These are phyloP conservation scores for Puccinia horiana DNA, from an alignment of 1,284 basidiomycete species.

Conservation along the genomic window DNA sequence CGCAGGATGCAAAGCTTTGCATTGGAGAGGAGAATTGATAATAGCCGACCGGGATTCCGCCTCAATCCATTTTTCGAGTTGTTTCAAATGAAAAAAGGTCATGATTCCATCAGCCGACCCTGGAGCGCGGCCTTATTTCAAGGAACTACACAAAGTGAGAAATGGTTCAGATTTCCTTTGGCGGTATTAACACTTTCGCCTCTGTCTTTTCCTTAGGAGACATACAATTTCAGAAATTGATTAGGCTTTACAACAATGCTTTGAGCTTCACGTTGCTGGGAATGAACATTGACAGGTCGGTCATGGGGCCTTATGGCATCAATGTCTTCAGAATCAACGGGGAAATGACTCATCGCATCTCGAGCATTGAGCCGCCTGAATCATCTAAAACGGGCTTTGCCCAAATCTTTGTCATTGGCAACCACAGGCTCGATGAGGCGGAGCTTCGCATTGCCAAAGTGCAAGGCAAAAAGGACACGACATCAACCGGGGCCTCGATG, in stretches of 20 bases:
- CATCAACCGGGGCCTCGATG: not conserved
- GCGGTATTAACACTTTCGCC: too few species aligned
- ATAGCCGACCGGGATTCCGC: too few species aligned
- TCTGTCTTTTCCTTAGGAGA: not conserved
- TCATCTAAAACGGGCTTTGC: not conserved
- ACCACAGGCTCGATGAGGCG: not conserved
- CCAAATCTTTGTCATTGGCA: slow-evolving; percentile 24
- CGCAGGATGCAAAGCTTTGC: too few species aligned
- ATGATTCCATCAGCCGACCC: too few species aligned
- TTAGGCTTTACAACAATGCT: slow-evolving; percentile 7
- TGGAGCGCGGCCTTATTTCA: too few species aligned
- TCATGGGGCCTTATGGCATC: not conserved
- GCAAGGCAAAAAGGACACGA: not conserved
- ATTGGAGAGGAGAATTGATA: too few species aligned
- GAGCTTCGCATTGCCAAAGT: not conserved
- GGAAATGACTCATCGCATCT: not conserved
- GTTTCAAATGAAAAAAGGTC: too few species aligned
- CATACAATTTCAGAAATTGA: not conserved
- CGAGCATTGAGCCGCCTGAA: not conserved
- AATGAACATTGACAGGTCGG: not conserved
- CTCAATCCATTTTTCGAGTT: too few species aligned
- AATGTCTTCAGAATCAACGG: not conserved
- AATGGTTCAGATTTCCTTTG: too few species aligned
- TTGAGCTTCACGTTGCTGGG: slow-evolving; percentile 3
- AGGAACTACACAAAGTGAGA: too few species aligned